Base-by-base conservation (phyloP, 768 basidiomycete species). In the Russula sp. region DNA sequence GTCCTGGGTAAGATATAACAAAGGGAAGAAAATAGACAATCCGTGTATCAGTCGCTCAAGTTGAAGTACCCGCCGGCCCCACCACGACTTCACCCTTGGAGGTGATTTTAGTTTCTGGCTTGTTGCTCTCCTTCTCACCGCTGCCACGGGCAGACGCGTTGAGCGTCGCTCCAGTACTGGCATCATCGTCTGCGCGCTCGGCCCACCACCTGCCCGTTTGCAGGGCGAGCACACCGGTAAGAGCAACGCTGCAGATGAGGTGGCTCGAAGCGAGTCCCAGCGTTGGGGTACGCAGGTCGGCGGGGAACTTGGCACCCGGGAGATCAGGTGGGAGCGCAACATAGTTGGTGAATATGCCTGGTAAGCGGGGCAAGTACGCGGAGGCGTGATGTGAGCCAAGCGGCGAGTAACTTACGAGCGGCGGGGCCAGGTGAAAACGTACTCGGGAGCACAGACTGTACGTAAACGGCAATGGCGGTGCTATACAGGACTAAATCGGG, bases 141-240 rank as follows among this genome's bases (percentile, higher is more conserved):
- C 35, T 41, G 32, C 50, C 32, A 58, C 29, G 48, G 51, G 20
- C 39, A 48, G 39, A 39, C 13, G 22, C 7, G 25, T 54, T 42
- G 56, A 61, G 47, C 47, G 81, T 25, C 83, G 82, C 50, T 3
- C 56, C 56, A 10, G 43, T 11, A 20, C 38, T 39, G 39, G 82
- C 82, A 36, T 84, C 84, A 36, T 74, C 75, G 64, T 90, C 88
- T 16, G 84, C 78, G 35, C 81, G 82, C 70, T 93, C 91, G 4
- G 87, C 88, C 90, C 90, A 93, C 76, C 84, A 87, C 47, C 90
- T 82, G 48, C 87, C 88, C 0, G 90, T 89, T 75, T 93, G 91
- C 29, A 93, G 79, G 9, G 85, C 82, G 38, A 93, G 76, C 32
- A 93, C 87, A n/a, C 91, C 91, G 0, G 91, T 93, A 58, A 93